Evolutionary conservation across 2,329 filamentous ascomycete genomes (phyloP), one percentile per base, ranked within the genome.

Genomic region (Coniella vitis): DNA sequence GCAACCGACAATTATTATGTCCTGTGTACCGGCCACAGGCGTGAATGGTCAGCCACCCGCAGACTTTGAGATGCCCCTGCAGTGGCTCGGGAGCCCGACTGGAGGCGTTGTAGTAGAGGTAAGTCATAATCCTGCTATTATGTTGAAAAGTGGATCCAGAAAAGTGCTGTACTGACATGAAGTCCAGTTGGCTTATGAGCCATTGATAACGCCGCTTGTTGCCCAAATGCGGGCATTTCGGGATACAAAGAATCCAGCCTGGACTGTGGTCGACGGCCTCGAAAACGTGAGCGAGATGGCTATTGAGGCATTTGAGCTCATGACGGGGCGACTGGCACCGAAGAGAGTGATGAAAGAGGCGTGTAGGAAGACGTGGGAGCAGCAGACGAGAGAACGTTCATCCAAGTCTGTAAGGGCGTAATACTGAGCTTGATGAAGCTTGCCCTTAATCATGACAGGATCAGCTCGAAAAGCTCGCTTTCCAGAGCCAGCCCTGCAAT

Each of bases 201-300:
- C 84, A 1, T 71, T 86, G 10, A 72, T 84, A 42, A 88, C 84
- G 0, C 83, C 84, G 0, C 68, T 90, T 0, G 73, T 87, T 25
- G 71, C 74, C 29, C 85, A 89, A 58, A 79, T 88, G 58, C 77
- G 79, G 34, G 63, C 60, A 20, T 62, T 69, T 21, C 60, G 65
- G 8, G 69, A 75, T 54, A 65, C 75, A 57, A 69, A 75, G 40
- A 69, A 76, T 44, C 71, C 75, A 51, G 69, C 83, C 31, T 90
- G 84, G 84, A 79, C 85, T 0, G 72, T 86, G 38, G 77, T 88
- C 42, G 83, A 88, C 58, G 85, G 85, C 0, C 67, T 89, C 8
- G 84, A 87, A 56, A 78, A 87, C 38, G 71, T 89, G 14, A 78
- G 81, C 4, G 86, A 89, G 63, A 86, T 88, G 69, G 84, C 83